phyloP scores from a whole-genome alignment of 768 basidiomycete genomes.

The Tricholoma flavovirens region DNA sequence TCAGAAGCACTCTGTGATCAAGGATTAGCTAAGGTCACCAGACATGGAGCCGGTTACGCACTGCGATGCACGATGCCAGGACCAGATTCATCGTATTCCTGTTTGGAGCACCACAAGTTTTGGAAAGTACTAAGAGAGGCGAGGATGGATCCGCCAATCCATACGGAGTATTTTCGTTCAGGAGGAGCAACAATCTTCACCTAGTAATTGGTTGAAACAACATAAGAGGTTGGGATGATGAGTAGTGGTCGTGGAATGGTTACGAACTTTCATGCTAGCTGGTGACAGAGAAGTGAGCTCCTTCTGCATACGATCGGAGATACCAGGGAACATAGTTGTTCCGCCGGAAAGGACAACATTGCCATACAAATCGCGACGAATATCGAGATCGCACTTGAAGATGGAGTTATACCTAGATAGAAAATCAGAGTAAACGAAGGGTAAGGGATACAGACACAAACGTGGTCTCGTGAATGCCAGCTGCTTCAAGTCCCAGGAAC shows the following conservation, averaged over 20 bases:
- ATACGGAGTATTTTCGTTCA: conserved; percentile 93
- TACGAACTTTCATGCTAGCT: conserved; percentile 75
- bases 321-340: conserved; percentile 95
- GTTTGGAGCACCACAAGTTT: conserved; percentile 91
- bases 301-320: conserved; percentile 94
- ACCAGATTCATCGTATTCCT: conserved; percentile 86
- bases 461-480: conserved; percentile 92
- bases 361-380: conserved; percentile 74
- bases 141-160: conserved; percentile 85
- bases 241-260: not conserved
- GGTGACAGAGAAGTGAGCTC: conserved; percentile 83
- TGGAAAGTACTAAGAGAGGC: conserved; percentile 95
- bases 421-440: conserved; percentile 8
- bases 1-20: conserved; percentile 1
- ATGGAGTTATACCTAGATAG: conserved; percentile 69
- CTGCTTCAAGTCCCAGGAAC: conserved; percentile 83
- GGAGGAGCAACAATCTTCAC: conserved; percentile 93
- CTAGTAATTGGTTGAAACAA: conserved; percentile 22
- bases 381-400: conserved; percentile 83
- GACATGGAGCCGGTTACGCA: conserved; percentile 29
- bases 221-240: conserved; percentile 3
- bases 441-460: conserved; percentile 22
- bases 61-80: conserved; percentile 79
- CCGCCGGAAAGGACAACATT: conserved; percentile 88
- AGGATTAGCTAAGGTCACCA: not conserved